These are phyloP conservation scores for Cocos nucifera DNA, from an alignment of 176 grass and related monocot genomes.

Conservation along the genomic window DNA sequence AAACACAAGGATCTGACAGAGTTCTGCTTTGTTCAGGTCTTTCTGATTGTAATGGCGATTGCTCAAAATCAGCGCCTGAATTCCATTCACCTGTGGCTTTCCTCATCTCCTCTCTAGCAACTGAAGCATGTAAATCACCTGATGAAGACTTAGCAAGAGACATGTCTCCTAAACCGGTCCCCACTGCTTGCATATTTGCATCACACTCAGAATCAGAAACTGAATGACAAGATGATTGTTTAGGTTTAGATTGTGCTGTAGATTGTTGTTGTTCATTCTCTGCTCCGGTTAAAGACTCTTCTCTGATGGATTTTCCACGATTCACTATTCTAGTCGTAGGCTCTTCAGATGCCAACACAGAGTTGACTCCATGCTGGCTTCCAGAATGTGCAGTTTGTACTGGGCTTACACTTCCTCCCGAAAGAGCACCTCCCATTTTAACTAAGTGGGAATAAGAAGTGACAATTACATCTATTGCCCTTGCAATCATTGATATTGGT, in stretches of 20 bases:
- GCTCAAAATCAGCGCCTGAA: slow-evolving; percentile 22
- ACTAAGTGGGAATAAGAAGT: slow-evolving; percentile 68
- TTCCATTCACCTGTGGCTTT: slow-evolving; percentile 1
- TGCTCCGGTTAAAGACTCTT: slow-evolving; percentile 22
- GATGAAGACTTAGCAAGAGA: slow-evolving; percentile 11
- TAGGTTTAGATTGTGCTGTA: slow-evolving; percentile 22
- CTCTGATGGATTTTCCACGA: slow-evolving; percentile 21
- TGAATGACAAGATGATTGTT: slow-evolving; percentile 28
- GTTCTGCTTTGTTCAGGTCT: slow-evolving; percentile 32
- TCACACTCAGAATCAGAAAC: slow-evolving; percentile 53
- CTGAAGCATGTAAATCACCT: slow-evolving; percentile 16
- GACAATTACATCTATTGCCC: slow-evolving; percentile 81
- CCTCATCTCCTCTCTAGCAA: not conserved
- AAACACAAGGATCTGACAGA: slow-evolving; percentile 43
- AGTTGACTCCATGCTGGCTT: slow-evolving; percentile 21
- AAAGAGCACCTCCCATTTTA: slow-evolving; percentile 35
- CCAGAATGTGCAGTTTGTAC: slow-evolving; percentile 44
- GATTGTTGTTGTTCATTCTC: slow-evolving; percentile 26
- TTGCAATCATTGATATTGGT: slow-evolving; percentile 43
- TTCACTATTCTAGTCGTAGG: slow-evolving; percentile 11
- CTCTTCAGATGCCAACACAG: slow-evolving; percentile 24
- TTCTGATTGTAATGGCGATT: slow-evolving; percentile 27
- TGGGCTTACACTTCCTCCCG: slow-evolving; percentile 30
- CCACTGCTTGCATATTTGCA: slow-evolving; percentile 8
- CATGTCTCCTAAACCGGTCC: slow-evolving; percentile 2